These are phyloP conservation scores for Paxillus ammoniavirescens DNA, from an alignment of 768 basidiomycete species.

Conservation along the genomic window DNA sequence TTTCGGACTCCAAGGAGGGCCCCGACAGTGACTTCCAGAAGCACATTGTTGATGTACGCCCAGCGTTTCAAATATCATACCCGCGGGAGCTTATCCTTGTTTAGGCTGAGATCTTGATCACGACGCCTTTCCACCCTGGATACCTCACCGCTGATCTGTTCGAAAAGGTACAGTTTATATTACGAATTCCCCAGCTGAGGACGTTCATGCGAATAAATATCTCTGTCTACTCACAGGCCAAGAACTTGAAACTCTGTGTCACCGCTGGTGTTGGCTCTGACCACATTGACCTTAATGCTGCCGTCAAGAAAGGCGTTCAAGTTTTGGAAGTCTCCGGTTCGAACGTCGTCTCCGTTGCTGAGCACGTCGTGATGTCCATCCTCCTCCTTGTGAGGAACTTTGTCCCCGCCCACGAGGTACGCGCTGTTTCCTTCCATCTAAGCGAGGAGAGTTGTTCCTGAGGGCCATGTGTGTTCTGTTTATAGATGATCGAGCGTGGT, in stretches of 20 bases:
- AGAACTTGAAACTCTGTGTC: constrained; percentile 86
- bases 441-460: background rate
- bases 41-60: constrained; percentile 71
- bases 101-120: constrained; percentile 78
- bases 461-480: background rate
- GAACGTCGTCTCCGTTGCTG: constrained; percentile 89
- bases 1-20: constrained; percentile 82
- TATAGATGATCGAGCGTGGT: constrained; percentile 75
- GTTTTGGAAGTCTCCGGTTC: constrained; percentile 87
- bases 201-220: background rate
- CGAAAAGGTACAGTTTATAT: constrained; percentile 47
- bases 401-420: constrained; percentile 78
- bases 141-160: constrained; percentile 76
- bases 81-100: constrained; percentile 12
- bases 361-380: constrained; percentile 90
- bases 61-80: background rate
- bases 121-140: constrained; percentile 85
- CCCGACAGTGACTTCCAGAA: constrained; percentile 79
- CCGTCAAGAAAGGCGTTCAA: constrained; percentile 75
- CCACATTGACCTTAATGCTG: constrained; percentile 87
- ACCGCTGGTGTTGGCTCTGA: constrained; percentile 92
- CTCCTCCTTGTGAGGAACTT: constrained; percentile 90
- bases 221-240: constrained; percentile 50
- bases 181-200: constrained; percentile 1
- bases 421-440: constrained; percentile 5